Conservation (phyloP, 768 basidiomycete species). For the Floccularia luteovirens region DNA sequence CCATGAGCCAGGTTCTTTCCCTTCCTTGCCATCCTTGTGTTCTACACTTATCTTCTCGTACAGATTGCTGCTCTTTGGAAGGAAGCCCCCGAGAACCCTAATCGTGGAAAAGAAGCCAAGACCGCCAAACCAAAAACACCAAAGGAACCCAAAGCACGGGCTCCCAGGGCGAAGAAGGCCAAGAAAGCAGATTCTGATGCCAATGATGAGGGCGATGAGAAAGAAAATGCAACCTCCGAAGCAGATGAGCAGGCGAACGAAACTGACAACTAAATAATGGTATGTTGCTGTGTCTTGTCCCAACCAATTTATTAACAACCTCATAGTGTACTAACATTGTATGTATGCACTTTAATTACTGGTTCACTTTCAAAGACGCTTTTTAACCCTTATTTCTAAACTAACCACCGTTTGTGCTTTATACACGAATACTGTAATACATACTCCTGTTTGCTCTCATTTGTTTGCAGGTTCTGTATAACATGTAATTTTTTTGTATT, state of each 20-base stretch:
- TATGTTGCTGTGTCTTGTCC: too few relatives aligned
- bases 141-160: slow-evolving; percentile 18
- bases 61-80: slow-evolving; percentile 54
- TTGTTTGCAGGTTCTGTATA: too few relatives aligned
- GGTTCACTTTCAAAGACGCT: too few relatives aligned
- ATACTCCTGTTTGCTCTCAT: too few relatives aligned
- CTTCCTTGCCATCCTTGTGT: neutral
- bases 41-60: slow-evolving; percentile 1
- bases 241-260: neutral
- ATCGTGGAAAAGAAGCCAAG: slow-evolving; percentile 45
- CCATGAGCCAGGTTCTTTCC: slow-evolving; percentile 32
- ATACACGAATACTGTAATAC: too few relatives aligned
- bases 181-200: slow-evolving; percentile 8
- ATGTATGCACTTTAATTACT: too few relatives aligned
- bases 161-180: slow-evolving; percentile 8
- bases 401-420: too few relatives aligned
- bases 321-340: too few relatives aligned
- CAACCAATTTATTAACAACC: too few relatives aligned
- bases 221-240: slow-evolving; percentile 1
- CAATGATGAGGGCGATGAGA: slow-evolving; percentile 7
- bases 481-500: too few relatives aligned
- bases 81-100: slow-evolving; percentile 57
- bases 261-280: too few relatives aligned
- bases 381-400: too few relatives aligned
- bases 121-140: slow-evolving; percentile 35